Conservation (phyloP, 192 early-diverging fungal species). For the Coemansia sp. region DNA sequence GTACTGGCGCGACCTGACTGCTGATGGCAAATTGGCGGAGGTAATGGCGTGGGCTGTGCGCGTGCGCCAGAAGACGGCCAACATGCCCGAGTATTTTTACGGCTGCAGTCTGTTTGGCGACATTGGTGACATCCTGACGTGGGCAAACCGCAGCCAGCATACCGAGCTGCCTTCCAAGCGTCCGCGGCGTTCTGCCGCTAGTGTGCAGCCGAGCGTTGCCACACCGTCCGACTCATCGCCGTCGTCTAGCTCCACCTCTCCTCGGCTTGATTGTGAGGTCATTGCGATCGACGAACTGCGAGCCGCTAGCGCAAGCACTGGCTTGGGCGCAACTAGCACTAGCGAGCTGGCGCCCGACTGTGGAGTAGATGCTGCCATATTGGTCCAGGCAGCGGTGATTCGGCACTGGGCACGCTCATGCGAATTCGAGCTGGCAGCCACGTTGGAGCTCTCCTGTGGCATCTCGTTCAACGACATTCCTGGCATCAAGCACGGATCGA, state of each 20-base stretch:
- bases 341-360: not conserved
- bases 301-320: not conserved
- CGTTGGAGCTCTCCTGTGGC: not conserved
- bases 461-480: not conserved
- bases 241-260: conserved; percentile 11
- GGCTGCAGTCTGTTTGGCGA: not conserved
- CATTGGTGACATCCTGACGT: not conserved
- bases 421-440: conserved; percentile 6
- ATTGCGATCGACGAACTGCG: conserved; percentile 26
- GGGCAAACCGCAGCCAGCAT: not conserved
- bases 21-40: not conserved
- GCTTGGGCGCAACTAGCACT: not conserved
- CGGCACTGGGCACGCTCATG: conserved; percentile 27
- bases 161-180: too few relatives aligned
- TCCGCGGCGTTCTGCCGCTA: not conserved
- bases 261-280: not conserved
- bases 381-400: conserved; percentile 8
- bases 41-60: not conserved
- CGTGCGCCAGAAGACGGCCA: not conserved
- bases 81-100: too few relatives aligned
- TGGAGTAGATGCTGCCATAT: not conserved
- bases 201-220: not conserved
- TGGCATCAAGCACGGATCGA: not conserved
- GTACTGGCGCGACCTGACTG: not conserved
- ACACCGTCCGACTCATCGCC: conserved; percentile 1